phyloP scores from a whole-genome alignment of 768 basidiomycete species.

The Artomyces pyxidatus region DNA sequence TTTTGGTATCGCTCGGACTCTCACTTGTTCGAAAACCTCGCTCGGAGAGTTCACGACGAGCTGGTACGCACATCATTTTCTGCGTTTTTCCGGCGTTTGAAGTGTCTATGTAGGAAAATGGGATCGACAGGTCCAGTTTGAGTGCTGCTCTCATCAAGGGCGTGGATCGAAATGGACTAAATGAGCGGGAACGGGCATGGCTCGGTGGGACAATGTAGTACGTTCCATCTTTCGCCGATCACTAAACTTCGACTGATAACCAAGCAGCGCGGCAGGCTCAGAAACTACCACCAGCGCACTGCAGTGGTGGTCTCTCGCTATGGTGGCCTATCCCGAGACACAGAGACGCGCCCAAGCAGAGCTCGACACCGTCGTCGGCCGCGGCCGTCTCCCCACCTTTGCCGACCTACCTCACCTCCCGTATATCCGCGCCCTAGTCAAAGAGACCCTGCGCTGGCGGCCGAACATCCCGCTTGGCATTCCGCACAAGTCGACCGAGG shows the following conservation, averaged over 20 bases:
- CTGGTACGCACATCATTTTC: constrained; percentile 3
- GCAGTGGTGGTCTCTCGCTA: constrained; percentile 15
- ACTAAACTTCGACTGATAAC: background rate
- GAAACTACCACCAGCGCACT: constrained; percentile 15
- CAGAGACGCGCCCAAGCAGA: constrained; percentile 17
- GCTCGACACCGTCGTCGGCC: constrained; percentile 17
- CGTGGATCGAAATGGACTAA: constrained; percentile 9
- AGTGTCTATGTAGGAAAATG: background rate
- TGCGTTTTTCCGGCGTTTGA: background rate
- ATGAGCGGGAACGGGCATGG: constrained; percentile 13
- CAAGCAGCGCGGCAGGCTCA: constrained; percentile 7
- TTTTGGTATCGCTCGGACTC: constrained; percentile 10
- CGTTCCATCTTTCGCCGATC: background rate
- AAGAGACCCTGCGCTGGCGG: constrained; percentile 17
- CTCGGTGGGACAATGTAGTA: constrained; percentile 19
- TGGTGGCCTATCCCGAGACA: constrained; percentile 17
- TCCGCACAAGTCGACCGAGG: constrained; percentile 15
- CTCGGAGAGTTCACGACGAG: constrained; percentile 6
- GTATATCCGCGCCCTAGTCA: constrained; percentile 17
- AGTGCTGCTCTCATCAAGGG: constrained; percentile 9
- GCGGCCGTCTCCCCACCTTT: constrained; percentile 12
- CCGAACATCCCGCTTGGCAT: constrained; percentile 13
- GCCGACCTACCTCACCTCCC: constrained; percentile 15
- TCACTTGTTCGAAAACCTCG: constrained; percentile 11
- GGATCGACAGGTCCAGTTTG: constrained; percentile 11